Base-by-base conservation (phyloP, 139 green algal species). In the Volvox reticuliferus region DNA sequence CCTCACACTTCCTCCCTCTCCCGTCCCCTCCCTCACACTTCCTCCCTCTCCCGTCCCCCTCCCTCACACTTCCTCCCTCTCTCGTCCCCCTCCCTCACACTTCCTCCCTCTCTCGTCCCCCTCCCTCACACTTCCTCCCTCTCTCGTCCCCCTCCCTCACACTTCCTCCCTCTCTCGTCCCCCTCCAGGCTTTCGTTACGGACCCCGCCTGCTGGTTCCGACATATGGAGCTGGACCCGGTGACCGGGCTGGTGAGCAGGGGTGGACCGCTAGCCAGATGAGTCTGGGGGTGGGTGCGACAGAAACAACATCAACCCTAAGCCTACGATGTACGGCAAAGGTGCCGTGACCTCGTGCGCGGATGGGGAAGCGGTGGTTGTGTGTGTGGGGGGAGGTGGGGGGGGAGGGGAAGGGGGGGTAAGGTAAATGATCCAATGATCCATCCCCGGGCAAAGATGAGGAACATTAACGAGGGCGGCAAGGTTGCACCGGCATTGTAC, bases 231-330 rank as follows among this genome's bases (percentile, higher is more conserved):
- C 81, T 94, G 71, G 89, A 95, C 81, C 88, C 90, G 5, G 50
- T 26, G 12, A 94, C 91, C 0, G 95, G 95, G 12, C 67, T 95
- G 79, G 85, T 89, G 69, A 16, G 85, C 36, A n/a, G n/a, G n/a
- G n/a, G n/a, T n/a, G n/a, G n/a, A n/a, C n/a, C n/a, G 28, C 44
- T 5, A 9, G 44, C 44, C 44, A 28, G 65, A 73, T 5, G 65
- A 73, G 24, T 2, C 65, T 73, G 65, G 65, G 65, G 65, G 65
- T 9, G 65, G 65, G 65, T 12, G 21, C 9, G 65, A 55, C 44
- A 5, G 44, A 55, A 55, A 55, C 44, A 9, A 55, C 44, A 55
- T 55, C 44, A 55, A 9, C 44, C n/a, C n/a, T n/a, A n/a, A n/a
- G n/a, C n/a, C n/a, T n/a, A n/a, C n/a, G 9, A 55, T 55, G 44